These are phyloP conservation scores for Nothophoma quercina DNA, from an alignment of 2,329 filamentous ascomycete genomes.

Conservation along the genomic window DNA sequence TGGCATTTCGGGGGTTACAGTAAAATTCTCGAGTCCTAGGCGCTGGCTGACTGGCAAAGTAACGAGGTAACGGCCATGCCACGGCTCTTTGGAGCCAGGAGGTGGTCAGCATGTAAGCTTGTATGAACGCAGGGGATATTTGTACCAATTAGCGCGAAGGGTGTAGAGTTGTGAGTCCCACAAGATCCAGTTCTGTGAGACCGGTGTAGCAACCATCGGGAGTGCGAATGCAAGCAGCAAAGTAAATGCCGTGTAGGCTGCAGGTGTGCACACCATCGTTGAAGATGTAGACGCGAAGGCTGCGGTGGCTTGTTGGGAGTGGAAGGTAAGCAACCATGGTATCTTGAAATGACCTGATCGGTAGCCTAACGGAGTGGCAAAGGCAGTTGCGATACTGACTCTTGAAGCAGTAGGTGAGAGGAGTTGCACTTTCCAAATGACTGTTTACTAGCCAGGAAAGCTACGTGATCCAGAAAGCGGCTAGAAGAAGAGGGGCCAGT, in stretches of 20 bases:
- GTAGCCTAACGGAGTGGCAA: no score
- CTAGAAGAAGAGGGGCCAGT: neutral
- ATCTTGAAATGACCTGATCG: no score
- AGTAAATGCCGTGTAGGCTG: neutral
- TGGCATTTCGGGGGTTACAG: slow-evolving; percentile 27
- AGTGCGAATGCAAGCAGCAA: neutral
- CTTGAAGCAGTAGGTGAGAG: no score
- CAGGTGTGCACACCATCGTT: neutral
- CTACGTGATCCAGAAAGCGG: neutral
- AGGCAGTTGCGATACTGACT: no score
- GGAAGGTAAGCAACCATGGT: no score
- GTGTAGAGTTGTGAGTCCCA: slow-evolving; percentile 5
- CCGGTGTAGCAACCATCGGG: neutral
- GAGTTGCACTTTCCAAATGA: neutral
- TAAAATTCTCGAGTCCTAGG: slow-evolving; percentile 39
- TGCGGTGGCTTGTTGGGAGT: neutral
- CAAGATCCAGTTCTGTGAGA: neutral
- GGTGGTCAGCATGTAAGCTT: neutral
- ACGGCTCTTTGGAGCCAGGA: slow-evolving; percentile 23
- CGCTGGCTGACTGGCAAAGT: slow-evolving; percentile 19
- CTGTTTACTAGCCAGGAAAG: neutral
- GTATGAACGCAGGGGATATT: neutral
- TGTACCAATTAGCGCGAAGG: slow-evolving; percentile 21
- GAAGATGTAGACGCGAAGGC: no score
- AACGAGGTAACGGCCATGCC: slow-evolving; percentile 26